Evolutionary conservation across 306 rosid genomes (phyloP), one percentile per base, ranked within the genome.

Genomic region (Cucurbita pepo): DNA sequence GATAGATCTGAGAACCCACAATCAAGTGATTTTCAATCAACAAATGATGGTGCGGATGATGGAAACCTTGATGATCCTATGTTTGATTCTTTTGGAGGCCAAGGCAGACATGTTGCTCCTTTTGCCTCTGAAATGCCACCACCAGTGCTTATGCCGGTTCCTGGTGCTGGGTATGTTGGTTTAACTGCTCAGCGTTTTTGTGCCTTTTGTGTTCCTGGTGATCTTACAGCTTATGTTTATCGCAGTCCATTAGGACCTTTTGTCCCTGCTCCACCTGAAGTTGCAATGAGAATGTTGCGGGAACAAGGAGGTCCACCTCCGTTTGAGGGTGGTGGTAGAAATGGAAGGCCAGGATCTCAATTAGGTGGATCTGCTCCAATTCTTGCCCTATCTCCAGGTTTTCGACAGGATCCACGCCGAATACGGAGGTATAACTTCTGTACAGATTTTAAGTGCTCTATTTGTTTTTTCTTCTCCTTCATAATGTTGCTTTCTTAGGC

Each of bases 211-310:
- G 6, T 56, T 57, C 37, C 43, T 19, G 40, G 43, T 55, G 54
- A 62, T 69, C 73, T 83, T 44, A 77, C 52, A 25, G 59, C 15
- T 56, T 77, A 69, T 69, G 41, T 66, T 79, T 82, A 30, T 69
- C 5, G 71, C 91, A 95, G 99, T 76, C 99, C 99, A 56, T 79
- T 95, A 67, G 99, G 99, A 76, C 99, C 99, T 54, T 95, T 95
- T 75, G 99, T 95, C 75, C 99, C 99, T 80, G 99, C 99, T 77
- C 99, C 99, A 21, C 99, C 99, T 76, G 99, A 95, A 80, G 99
- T 95, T 80, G 99, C 99, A 50, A 95, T 91, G 99, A 95, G 88
- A 80, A 91, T 95, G 97, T 77, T 95, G 71, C 87, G 96, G 75
- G 99, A 95, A 21, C 99, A 95, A 82, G 99, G 96, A 55, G 97